Conservation (phyloP, 768 basidiomycete genomes). For the Austroboletus festivus region DNA sequence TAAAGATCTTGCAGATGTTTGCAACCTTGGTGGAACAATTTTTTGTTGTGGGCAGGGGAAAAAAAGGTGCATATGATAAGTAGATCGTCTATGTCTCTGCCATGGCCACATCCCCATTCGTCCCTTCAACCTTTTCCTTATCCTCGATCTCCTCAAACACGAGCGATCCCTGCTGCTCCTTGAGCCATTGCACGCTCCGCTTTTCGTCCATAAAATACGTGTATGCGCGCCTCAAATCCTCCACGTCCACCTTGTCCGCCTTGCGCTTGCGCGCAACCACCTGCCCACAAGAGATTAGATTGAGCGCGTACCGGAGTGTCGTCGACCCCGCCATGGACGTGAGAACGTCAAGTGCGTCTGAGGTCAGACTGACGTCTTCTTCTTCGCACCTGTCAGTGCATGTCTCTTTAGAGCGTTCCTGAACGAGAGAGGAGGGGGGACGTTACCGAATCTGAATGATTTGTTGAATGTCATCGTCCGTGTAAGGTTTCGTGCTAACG, state of each 20-base stretch:
- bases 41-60: too few species aligned
- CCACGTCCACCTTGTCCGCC: slow-evolving; percentile 73
- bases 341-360: slow-evolving; percentile 73
- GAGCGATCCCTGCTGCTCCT: slow-evolving; percentile 73
- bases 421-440: not conserved
- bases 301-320: slow-evolving; percentile 90
- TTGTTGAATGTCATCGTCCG: slow-evolving; percentile 78
- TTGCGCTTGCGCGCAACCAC: slow-evolving; percentile 84
- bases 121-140: not conserved
- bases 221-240: slow-evolving; percentile 83
- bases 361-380: slow-evolving; percentile 84
- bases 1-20: too few species aligned
- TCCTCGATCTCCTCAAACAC: slow-evolving; percentile 66
- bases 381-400: slow-evolving; percentile 88
- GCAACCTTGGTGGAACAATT: too few species aligned
- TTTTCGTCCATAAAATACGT: slow-evolving; percentile 92
- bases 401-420: too few species aligned
- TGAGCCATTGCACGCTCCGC: slow-evolving; percentile 86
- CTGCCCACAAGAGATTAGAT: slow-evolving; percentile 90
- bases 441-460: slow-evolving; percentile 87
- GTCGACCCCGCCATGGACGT: slow-evolving; percentile 87
- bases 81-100: slow-evolving; percentile 20
- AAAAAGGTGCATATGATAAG: not conserved
- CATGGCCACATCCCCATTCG: slow-evolving; percentile 30
- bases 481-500: slow-evolving; percentile 88